Evolutionary conservation across 1,284 basidiomycete genomes (phyloP), one percentile per base, ranked within the genome.

Genomic region (Fereydounia khargensis): DNA sequence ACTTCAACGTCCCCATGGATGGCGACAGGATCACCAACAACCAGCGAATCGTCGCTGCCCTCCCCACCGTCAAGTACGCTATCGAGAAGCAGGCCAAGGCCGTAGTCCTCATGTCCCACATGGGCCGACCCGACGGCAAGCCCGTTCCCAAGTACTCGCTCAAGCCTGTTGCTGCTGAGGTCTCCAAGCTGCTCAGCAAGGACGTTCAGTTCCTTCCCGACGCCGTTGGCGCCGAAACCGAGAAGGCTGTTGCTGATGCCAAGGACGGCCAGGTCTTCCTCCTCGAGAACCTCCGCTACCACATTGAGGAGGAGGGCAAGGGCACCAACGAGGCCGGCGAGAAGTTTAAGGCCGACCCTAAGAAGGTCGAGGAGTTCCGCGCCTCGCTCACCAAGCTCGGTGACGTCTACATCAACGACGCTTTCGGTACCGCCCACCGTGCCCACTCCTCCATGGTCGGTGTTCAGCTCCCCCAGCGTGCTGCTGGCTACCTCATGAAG

Each of bases 391-490:
- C 94, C 59, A 84, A 83, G 61, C 87, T 98, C 61, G 92, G 91
- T 42, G 91, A 97, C 74, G 88, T 98, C 65, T 98, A 97, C 79
- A 82, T 98, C 78, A 98, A 98, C 81, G 94, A 98, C 77, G 95
- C 94, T 30, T 98, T 98, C 78, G 94, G 94, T 47, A 97, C 94
- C 41, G 95, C 94, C 31, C 94, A 98, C 79, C 89, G 94, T 66
- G 92, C 90, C 18, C 95, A 98, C 79, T 95, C 94, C 1, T 92
- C 89, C 69, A 96, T 98, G 90, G 95, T 98, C 68, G 94, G 94
- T 62, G 83, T 98, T 64, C 84, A 95, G 78, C 83, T 97, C 28
- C 85, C 86, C n/a, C 86, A 94, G 78, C 85, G 91, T 68, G 94
- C 94, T 7, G 85, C 92, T 30, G 94, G 94, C 37, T 92, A 95